phyloP scores from a whole-genome alignment of 768 basidiomycete species.

The Lactarius quietus region DNA sequence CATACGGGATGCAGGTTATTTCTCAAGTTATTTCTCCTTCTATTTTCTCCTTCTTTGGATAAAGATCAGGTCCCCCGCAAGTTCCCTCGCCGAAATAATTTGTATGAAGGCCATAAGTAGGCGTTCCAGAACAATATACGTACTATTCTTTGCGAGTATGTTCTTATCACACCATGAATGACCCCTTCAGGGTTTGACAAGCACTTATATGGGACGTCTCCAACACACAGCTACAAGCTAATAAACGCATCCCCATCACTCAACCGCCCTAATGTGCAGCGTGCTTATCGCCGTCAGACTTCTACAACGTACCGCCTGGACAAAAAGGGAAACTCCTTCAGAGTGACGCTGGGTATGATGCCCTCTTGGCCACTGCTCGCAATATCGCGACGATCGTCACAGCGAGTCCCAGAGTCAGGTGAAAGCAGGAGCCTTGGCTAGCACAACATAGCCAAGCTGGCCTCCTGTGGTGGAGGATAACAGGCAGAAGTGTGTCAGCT shows the following conservation, averaged over 20 bases:
- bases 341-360: background rate
- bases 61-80: no score
- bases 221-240: background rate
- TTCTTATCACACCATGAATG: constrained; percentile 16
- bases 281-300: background rate
- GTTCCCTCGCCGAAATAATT: no score
- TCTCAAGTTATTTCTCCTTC: background rate
- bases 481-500: background rate
- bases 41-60: no score
- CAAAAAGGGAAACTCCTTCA: constrained; percentile 4
- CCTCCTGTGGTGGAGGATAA: background rate
- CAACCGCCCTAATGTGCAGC: background rate
- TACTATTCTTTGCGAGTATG: background rate
- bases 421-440: background rate
- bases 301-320: background rate
- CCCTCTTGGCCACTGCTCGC: background rate
- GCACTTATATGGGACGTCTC: background rate
- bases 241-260: background rate
- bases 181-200: constrained; percentile 23
- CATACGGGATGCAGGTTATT: background rate
- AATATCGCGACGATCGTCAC: background rate
- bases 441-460: background rate
- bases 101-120: background rate
- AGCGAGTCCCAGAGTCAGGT: background rate
- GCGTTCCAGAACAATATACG: background rate